Conservation (phyloP, 2,329 filamentous ascomycete genomes). For the Colletotrichum somersetense region DNA sequence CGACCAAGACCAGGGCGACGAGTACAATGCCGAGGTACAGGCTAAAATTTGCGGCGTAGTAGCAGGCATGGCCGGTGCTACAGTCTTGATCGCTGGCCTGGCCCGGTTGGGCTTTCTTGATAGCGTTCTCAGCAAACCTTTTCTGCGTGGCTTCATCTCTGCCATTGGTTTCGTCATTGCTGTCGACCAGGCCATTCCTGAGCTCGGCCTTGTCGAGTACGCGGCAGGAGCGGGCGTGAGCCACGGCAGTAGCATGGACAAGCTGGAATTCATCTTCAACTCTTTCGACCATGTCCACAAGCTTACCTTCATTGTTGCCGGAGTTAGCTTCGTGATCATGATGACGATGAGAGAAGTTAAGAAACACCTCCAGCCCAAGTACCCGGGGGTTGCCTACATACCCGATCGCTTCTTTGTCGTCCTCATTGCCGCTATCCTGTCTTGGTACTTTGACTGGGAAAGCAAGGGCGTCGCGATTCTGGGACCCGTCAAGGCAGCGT, state of each 20-base stretch:
- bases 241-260: conserved; percentile 89
- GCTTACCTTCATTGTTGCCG: conserved; percentile 82
- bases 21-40: conserved; percentile 77
- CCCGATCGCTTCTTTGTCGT: conserved; percentile 94
- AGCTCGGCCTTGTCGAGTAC: conserved; percentile 79
- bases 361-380: conserved; percentile 81
- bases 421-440: conserved; percentile 83
- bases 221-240: conserved; percentile 75
- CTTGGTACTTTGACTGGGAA: conserved; percentile 84
- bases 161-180: conserved; percentile 97
- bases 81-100: conserved; percentile 88
- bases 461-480: conserved; percentile 84
- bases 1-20: conserved; percentile 72
- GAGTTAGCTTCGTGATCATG: conserved; percentile 85
- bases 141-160: conserved; percentile 94
- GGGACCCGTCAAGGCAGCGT: conserved; percentile 81
- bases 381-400: conserved; percentile 85
- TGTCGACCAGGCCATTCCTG: conserved; percentile 92
- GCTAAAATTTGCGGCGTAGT: conserved; percentile 89
- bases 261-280: conserved; percentile 81
- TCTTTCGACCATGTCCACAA: conserved; percentile 76
- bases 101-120: conserved; percentile 92
- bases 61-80: conserved; percentile 86
- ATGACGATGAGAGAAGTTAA: conserved; percentile 92
- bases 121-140: conserved; percentile 92